Evolutionary conservation across 768 basidiomycete species (phyloP), one percentile per base, ranked within the genome.

Genomic region (Chalciporus pseudorubinellus): DNA sequence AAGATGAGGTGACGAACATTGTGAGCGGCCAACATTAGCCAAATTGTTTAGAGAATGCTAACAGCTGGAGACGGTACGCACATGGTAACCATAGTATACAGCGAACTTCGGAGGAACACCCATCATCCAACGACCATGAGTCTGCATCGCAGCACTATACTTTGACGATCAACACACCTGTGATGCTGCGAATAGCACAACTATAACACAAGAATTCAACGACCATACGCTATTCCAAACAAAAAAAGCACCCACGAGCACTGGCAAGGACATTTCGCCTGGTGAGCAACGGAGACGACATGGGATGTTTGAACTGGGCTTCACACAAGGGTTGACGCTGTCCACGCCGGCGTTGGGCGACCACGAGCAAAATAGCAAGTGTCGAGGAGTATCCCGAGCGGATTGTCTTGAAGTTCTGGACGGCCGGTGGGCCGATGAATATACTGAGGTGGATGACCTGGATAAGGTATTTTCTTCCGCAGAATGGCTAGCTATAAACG

Each of bases 1-100:
- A 7, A 13, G 13, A n/a, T 10, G 12, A 39, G 13, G 22, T 24
- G 12, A 21, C 42, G 24, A 43, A 43, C 31, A 40, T 42, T 51
- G 19, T 22, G 13, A 10, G 4, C 16, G 41, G 42, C 34, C 18
- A 43, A 42, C 22, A 22, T 38, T 18, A 45, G 41, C 21, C 19
- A 22, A 36, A 28, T 7, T 22, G 13, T 20, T 24, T 22, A 50
- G 2, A 39, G 40, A 31, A 14, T 3, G 4, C 33, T 10, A n/a
- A 31, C 12, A 13, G 16, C 28, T 19, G 21, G 31, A 22, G 24
- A 44, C 22, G 13, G 22, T 21, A 73, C 83, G 60, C 55, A 87
- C 88, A 63, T 79, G 76, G 53, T 89, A 73, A 26, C 88, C 85
- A 66, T 89, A 91, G 66, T 85, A 90, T 56, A 84, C 70, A 29